These are phyloP conservation scores for Oryza meyeriana DNA, from an alignment of 176 grass and related monocot genomes.

Conservation along the genomic window DNA sequence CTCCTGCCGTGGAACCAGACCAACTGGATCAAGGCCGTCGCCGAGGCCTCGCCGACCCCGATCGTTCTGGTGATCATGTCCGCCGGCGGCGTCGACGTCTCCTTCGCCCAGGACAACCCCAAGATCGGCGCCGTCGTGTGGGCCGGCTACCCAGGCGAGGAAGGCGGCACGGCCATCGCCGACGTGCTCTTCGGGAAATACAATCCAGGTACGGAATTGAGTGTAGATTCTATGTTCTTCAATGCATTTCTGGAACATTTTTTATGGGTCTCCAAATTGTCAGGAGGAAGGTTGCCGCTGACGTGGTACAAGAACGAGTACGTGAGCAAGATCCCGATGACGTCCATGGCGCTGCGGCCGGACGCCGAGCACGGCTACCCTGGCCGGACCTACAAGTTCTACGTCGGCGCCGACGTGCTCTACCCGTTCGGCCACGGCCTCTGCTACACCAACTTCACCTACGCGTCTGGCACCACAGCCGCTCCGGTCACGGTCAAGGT, in stretches of 20 bases:
- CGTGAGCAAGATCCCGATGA: conserved; percentile 38
- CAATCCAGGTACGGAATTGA: conserved; percentile 33
- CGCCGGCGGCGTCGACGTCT: conserved; percentile 47
- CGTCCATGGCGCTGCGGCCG: conserved; percentile 36
- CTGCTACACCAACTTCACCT: conserved; percentile 34
- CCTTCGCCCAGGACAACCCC: conserved; percentile 46
- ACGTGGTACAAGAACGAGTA: conserved; percentile 41
- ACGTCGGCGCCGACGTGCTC: conserved; percentile 13
- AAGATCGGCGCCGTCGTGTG: conserved; percentile 54
- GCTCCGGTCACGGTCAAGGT: neutral
- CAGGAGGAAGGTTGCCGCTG: conserved; percentile 30
- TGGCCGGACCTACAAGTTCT: conserved; percentile 50
- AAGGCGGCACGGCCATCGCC: conserved; percentile 49
- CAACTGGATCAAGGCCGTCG: conserved; percentile 35
- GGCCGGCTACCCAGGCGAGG: conserved; percentile 57
- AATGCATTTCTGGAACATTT: neutral
- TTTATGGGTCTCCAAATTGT: neutral
- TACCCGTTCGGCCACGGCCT: conserved; percentile 48
- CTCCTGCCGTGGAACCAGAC: conserved; percentile 41
- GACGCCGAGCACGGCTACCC: conserved; percentile 31
- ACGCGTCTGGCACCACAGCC: conserved; percentile 12
- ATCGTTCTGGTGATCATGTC: conserved; percentile 49
- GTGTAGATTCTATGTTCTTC: neutral
- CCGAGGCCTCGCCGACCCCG: conserved; percentile 30
- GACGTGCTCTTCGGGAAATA: conserved; percentile 45